These are phyloP conservation scores for Pleurotus eryngii DNA, from an alignment of 768 basidiomycete genomes.

Conservation along the genomic window DNA sequence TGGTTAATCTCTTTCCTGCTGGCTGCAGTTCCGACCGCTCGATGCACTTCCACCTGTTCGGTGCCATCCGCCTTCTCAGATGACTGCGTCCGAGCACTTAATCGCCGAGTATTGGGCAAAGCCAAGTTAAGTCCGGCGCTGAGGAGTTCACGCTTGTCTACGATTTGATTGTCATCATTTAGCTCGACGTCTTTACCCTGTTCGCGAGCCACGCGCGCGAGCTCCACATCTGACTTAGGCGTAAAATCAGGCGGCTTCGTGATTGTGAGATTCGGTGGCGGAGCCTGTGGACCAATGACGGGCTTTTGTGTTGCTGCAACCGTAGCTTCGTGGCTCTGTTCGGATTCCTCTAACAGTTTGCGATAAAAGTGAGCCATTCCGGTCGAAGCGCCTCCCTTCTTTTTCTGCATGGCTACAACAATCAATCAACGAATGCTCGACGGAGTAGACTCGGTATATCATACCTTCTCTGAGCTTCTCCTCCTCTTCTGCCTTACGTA, in stretches of 20 bases:
- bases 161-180: conserved; percentile 96
- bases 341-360: conserved; percentile 73
- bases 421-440: neutral
- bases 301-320: conserved; percentile 72
- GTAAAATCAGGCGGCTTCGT: conserved; percentile 64
- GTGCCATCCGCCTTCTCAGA: conserved; percentile 18
- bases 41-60: conserved; percentile 47
- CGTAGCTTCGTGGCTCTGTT: conserved; percentile 81
- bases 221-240: conserved; percentile 67
- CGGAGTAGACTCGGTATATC: conserved; percentile 18
- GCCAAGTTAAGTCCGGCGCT: conserved; percentile 91
- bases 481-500: conserved; percentile 88
- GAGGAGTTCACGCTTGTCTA: conserved; percentile 91
- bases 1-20: conserved; percentile 80
- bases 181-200: conserved; percentile 87
- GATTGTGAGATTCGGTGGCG: conserved; percentile 68
- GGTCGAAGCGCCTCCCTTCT: conserved; percentile 50
- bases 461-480: conserved; percentile 85
- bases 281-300: conserved; percentile 61
- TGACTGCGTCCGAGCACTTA: conserved; percentile 42
- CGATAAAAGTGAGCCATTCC: conserved; percentile 89
- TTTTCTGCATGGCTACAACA: conserved; percentile 56
- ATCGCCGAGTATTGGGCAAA: conserved; percentile 71
- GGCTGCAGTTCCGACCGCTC: conserved; percentile 84
- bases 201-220: conserved; percentile 64